A percentile compares a stretch with the other conserved stretches of the same genome.
Conservation (phyloP, 139 green algal species). For the Asterochloris sp. region DNA sequence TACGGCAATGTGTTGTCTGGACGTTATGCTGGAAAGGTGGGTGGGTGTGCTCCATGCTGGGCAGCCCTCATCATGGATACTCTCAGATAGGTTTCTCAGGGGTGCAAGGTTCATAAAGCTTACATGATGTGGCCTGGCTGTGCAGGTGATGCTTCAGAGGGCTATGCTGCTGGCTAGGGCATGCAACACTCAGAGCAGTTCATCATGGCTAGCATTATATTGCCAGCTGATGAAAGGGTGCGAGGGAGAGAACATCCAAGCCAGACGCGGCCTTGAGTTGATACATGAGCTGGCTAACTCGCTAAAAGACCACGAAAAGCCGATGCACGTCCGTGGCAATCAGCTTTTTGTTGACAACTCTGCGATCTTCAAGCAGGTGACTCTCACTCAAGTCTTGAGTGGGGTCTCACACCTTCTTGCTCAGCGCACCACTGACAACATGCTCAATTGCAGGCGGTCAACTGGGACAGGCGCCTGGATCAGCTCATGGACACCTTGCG, state of each 20-base stretch:
- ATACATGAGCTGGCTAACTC: not conserved
- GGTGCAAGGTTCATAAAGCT: not conserved
- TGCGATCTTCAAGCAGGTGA: not conserved
- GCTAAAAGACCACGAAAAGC: not conserved
- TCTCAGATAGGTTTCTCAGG: not conserved
- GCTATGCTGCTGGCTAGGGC: not conserved
- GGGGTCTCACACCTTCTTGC: not conserved
- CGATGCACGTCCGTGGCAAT: not conserved
- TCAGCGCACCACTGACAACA: not conserved
- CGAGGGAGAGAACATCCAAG: constrained; percentile 10
- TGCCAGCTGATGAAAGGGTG: not conserved
- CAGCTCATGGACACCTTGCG: not conserved
- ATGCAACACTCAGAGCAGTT: not conserved
- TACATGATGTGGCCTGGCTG: not conserved
- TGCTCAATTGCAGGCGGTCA: not conserved
- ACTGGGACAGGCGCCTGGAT: constrained; percentile 3
- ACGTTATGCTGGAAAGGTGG: constrained; percentile 3
- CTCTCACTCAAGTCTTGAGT: not conserved
- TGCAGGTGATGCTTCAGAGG: constrained; percentile 1
- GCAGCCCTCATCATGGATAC: not conserved
- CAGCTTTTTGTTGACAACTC: not conserved
- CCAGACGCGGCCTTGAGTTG: not conserved
- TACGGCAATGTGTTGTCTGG: not conserved
- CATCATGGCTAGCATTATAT: not conserved
- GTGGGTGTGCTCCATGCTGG: not conserved